These are phyloP conservation scores for Colletotrichum sidae DNA, from an alignment of 2,329 filamentous ascomycete species.

Conservation along the genomic window DNA sequence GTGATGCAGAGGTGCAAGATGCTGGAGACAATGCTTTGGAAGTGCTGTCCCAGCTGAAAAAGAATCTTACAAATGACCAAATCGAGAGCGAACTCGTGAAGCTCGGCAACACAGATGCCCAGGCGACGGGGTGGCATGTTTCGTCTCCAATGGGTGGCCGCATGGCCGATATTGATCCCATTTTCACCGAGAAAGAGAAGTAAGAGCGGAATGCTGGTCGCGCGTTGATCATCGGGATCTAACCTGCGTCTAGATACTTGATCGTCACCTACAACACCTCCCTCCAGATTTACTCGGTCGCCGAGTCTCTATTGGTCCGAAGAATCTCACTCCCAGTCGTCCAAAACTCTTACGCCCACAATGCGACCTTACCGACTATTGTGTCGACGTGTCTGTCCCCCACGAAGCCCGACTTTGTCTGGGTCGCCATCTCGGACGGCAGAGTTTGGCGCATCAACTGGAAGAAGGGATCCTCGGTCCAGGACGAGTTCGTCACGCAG, in stretches of 20 bases:
- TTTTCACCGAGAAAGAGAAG: constrained; percentile 72
- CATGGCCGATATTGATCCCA: constrained; percentile 73
- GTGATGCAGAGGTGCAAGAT: constrained; percentile 24
- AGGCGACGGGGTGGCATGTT: constrained; percentile 63
- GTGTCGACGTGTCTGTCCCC: constrained; percentile 55
- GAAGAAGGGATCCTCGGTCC: constrained; percentile 58
- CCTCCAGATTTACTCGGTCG: constrained; percentile 83
- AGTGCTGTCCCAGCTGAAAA: constrained; percentile 33
- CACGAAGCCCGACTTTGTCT: constrained; percentile 59
- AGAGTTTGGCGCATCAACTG: constrained; percentile 69
- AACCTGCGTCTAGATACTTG: constrained; percentile 68
- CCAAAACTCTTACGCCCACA: constrained; percentile 41
- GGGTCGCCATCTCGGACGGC: constrained; percentile 71
- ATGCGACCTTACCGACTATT: constrained; percentile 47
- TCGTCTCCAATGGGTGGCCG: constrained; percentile 74
- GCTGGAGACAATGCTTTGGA: constrained; percentile 37
- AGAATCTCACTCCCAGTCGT: constrained; percentile 68
- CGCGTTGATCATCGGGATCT: constrained; percentile 38
- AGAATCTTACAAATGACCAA: constrained; percentile 30
- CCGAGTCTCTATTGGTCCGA: constrained; percentile 83
- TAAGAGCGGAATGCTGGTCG: constrained; percentile 49
- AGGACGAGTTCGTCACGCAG: constrained; percentile 55
- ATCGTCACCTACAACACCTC: constrained; percentile 80
- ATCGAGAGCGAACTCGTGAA: constrained; percentile 28
- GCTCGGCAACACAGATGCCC: constrained; percentile 30